Evolutionary conservation across 148 eudicot species (phyloP), one percentile per base, ranked within the genome.

Genomic region (Chenopodium formosanum): DNA sequence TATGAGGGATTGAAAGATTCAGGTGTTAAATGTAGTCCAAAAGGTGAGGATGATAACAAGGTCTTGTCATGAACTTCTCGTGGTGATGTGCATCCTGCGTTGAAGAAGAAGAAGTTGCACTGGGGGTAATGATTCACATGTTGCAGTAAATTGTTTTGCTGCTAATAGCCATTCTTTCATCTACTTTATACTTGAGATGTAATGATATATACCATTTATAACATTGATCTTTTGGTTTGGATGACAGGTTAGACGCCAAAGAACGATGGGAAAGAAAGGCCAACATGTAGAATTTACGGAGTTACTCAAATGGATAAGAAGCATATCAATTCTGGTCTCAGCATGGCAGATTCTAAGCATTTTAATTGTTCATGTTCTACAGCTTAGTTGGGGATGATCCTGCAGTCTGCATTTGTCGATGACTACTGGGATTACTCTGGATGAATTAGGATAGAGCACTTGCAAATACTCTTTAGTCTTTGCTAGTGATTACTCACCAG

Each of bases 231-330:
- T 4, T 79, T 44, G 50, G 69, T 78, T 17, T 79, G 72, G 52
- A 47, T 70, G 63, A 68, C 71, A 93, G 97, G 91, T 90, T 93
- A 65, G 94, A 93, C 81, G 79, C 90, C 0, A 93, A 90, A 84
- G 97, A 91, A 80, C 86, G 97, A 80, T 93, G 94, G 97, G 97
- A 93, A 83, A 88, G 94, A 82, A 93, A 93, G 80, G 90, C 97
- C 79, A 93, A 93, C 81, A 93, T 93, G 97, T 93, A 87, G 86
- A 12, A 20, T 20, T 0, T 62, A n/a, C 20, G 17, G 29, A 44
- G 16, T 0, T 62, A 27, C 20, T 62, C 3, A n/a, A 23, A 12
- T 37, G n/a, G 2, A 44, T 22, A 40, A 20, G 27, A 9, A 22
- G 20, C 52, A 17, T 71, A 3, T 31, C 48, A 9, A 70, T 17